Evolutionary conservation across 352 stramenopile genomes (phyloP).

Genomic region (Pythium angustatum): DNA sequence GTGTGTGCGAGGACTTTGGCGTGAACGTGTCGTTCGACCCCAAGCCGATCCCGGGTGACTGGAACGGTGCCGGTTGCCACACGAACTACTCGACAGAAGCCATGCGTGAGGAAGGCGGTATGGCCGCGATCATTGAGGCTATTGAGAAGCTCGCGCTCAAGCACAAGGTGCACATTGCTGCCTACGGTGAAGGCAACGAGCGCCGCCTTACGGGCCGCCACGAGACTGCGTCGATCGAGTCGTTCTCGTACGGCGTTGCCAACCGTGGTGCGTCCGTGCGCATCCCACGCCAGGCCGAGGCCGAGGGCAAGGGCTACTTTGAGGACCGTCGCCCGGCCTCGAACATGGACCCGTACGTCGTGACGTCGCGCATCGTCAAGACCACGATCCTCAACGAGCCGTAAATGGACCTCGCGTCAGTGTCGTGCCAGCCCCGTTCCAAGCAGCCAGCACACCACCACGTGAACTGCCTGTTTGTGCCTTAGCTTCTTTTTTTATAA

Average conservation of each 20-base stretch:
- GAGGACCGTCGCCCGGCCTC: conserved; percentile 96
- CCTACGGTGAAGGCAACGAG: conserved; percentile 97
- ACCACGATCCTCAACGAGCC: conserved; percentile 90
- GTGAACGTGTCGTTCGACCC: conserved; percentile 97
- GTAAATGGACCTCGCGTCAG: conserved; percentile 5
- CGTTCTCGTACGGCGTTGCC: conserved; percentile 97
- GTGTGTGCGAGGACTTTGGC: conserved; percentile 97
- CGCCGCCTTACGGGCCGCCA: conserved; percentile 94
- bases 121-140: conserved; percentile 94
- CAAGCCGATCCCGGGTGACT: conserved; percentile 98
- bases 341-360: conserved; percentile 99
- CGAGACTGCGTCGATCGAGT: conserved; percentile 96
- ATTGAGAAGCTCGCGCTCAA: conserved; percentile 98
- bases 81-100: conserved; percentile 97
- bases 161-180: conserved; percentile 96
- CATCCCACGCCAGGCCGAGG: conserved; percentile 90
- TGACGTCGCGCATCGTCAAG: conserved; percentile 96
- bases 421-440: neutral
- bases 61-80: conserved; percentile 96
- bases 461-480: too few species aligned
- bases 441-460: too few species aligned
- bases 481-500: neutral
- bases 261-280: conserved; percentile 95
- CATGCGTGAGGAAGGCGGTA: conserved; percentile 95
- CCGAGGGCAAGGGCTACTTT: conserved; percentile 92